Evolutionary conservation across 2,329 filamentous ascomycete species (phyloP), one percentile per base, ranked within the genome.

Genomic region (Parastagonospora nodorum): DNA sequence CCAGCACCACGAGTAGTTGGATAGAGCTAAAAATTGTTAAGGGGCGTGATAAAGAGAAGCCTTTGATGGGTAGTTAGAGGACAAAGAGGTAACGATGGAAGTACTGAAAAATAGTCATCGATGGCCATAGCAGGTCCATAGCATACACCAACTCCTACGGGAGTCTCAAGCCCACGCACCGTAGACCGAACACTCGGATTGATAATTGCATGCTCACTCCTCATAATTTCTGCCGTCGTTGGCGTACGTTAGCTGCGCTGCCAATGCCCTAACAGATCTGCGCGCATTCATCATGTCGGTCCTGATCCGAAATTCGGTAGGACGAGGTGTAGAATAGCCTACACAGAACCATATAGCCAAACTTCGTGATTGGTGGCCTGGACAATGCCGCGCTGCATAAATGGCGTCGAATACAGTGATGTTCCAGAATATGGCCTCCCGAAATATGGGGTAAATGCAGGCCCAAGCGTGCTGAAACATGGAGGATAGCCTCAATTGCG

Each of bases 361-460:
- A 42, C 15, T 10, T 31, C 12, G 39, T 30, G 27, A 42, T 31
- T 42, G 39, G 39, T 10, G 27, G 39, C 14, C 27, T 15, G 10
- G 14, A 9, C n/a, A 15, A 31, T 42, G n/a, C 11, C 30, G 39
- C 27, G 4, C 19, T 42, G 39, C 39, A 42, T 42, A n/a, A 30
- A 42, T 15, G 39, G 24, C 15, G 14, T 16, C 39, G 27, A 14
- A 42, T 40, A 16, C 10, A 30, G 39, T 15, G 27, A 30, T 14
- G 39, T 42, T 42, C 39, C 39, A 42, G 39, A 42, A 42, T 31
- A 30, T 28, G n/a, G 27, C 24, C 39, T 15, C 12, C n/a, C 39
- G 15, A 32, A 42, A 42, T 14, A 15, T 42, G 39, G 39, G 39
- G 28, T 42, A 42, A 42, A 42, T 42, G 39, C 39, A 30, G 12